Conservation (phyloP, 352 stramenopile genomes). For the Elongisporangium senticosum region DNA sequence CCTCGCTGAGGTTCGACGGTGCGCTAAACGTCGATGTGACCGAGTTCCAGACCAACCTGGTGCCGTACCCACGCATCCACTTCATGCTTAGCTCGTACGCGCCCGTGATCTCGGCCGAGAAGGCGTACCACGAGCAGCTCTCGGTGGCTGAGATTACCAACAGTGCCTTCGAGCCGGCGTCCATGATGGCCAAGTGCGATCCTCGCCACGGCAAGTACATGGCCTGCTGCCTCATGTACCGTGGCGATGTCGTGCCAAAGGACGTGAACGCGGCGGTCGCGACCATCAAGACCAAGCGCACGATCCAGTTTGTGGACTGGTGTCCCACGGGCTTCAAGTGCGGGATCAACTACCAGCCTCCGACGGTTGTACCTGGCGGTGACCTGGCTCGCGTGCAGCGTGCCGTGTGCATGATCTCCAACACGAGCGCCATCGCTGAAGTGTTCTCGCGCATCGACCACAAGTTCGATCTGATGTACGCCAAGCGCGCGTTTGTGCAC, state of each 20-base stretch:
- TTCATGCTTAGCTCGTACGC: conserved; percentile 97
- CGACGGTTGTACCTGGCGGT: conserved; percentile 91
- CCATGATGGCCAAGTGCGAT: conserved; percentile 99
- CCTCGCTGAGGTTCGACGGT: conserved; percentile 96
- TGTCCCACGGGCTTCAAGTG: conserved; percentile 98
- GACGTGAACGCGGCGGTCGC: conserved; percentile 93
- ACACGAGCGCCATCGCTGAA: conserved; percentile 96
- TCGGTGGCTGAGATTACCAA: conserved; percentile 96
- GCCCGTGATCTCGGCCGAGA: conserved; percentile 96
- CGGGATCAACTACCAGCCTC: conserved; percentile 98
- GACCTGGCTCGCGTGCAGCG: conserved; percentile 94
- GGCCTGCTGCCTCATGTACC: conserved; percentile 97
- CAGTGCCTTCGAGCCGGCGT: conserved; percentile 93
- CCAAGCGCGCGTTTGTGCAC: conserved; percentile 99
- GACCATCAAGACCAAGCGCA: conserved; percentile 98
- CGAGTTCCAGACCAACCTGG: conserved; percentile 97
- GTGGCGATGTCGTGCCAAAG: conserved; percentile 91
- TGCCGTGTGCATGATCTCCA: conserved; percentile 96
- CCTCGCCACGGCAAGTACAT: conserved; percentile 99
- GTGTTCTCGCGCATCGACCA: conserved; percentile 97
- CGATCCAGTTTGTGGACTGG: conserved; percentile 98
- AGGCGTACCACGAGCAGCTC: conserved; percentile 96
- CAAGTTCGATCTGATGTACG: conserved; percentile 99
- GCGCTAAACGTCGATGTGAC: conserved; percentile 96
- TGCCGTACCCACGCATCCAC: conserved; percentile 96